These are phyloP conservation scores for Ogataea dorogensis DNA, from an alignment of 805 yeast species.

Conservation along the genomic window DNA sequence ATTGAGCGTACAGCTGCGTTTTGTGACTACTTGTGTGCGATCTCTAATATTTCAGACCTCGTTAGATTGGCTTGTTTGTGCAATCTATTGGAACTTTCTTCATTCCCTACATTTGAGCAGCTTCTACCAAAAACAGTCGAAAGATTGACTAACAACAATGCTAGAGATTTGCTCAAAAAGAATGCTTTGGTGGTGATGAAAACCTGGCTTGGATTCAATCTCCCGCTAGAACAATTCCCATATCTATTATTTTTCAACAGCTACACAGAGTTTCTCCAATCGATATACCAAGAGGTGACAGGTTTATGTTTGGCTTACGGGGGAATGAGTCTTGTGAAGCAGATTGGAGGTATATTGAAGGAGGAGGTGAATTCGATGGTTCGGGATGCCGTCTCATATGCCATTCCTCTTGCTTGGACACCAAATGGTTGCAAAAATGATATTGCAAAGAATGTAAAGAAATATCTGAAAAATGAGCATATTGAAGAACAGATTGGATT, in stretches of 20 bases:
- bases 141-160: slow-evolving; percentile 23
- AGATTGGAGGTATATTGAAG: slow-evolving; percentile 16
- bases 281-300: slow-evolving; percentile 38
- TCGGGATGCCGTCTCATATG: slow-evolving; percentile 27
- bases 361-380: slow-evolving; percentile 13
- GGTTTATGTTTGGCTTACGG: slow-evolving; percentile 38
- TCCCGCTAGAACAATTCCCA: slow-evolving; percentile 39
- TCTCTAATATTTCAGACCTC: slow-evolving; percentile 34
- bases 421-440: slow-evolving; percentile 4
- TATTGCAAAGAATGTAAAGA: neutral
- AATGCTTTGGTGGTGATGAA: slow-evolving; percentile 39
- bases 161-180: slow-evolving; percentile 29
- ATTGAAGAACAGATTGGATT: slow-evolving; percentile 2
- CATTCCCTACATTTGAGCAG: slow-evolving; percentile 30
- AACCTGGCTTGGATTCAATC: slow-evolving; percentile 41
- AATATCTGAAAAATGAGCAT: neutral
- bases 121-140: slow-evolving; percentile 33
- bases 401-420: slow-evolving; percentile 40
- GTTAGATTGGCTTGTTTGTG: slow-evolving; percentile 37
- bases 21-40: slow-evolving; percentile 33
- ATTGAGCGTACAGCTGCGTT: slow-evolving; percentile 41
- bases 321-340: slow-evolving; percentile 15
- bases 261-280: slow-evolving; percentile 31
- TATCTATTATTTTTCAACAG: slow-evolving; percentile 36
- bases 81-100: slow-evolving; percentile 42